Evolutionary conservation across 805 yeast species (phyloP), one percentile per base, ranked within the genome.

Genomic region (Kluyveromyces starmeri): DNA sequence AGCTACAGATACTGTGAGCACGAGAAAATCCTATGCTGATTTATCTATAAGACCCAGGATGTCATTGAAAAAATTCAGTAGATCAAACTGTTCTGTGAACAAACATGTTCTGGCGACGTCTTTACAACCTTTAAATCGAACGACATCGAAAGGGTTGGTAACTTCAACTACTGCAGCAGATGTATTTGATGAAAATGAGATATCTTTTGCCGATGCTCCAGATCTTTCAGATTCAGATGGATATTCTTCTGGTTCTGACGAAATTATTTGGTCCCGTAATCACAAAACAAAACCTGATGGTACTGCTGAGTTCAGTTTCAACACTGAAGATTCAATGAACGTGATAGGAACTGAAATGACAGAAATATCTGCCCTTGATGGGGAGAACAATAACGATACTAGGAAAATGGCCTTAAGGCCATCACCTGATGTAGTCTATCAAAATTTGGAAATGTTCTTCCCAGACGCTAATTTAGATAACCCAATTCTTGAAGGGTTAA

Each of bases 401-500:
- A 48, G 59, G 18, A 61, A 61, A 36, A 74, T 78, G 84, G 77
- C 80, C 6, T 79, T 92, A 11, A 75, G 99, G 53, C 99, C 99
- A 2, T 86, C 97, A 0, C 81, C 95, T 1, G 97, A 89, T 50
- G 94, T 83, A 27, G 80, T 92, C 20, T 92, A 88, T 53, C 84
- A 85, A 37, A 88, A 92, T 48, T 70, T 92, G 42, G 99, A 92
- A 46, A 73, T 74, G 50, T 92, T 83, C 54, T 92, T 92, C 66
- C 98, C 98, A 0, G 71, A 82, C 47, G 78, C 96, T 0, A 89
- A 89, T 58, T 68, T 92, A 40, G 99, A 92, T 53, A 82, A 80
- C 47, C 94, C 96, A 2, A 84, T 92, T 21, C 73, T 89, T 16
- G 94, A 82, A 43, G 75, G 81, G 2, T 68, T 68, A 0, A 59